Evolutionary conservation across 2,329 filamentous ascomycete genomes (phyloP), one percentile per base, ranked within the genome.

Genomic region (Pseudonectria buxi): DNA sequence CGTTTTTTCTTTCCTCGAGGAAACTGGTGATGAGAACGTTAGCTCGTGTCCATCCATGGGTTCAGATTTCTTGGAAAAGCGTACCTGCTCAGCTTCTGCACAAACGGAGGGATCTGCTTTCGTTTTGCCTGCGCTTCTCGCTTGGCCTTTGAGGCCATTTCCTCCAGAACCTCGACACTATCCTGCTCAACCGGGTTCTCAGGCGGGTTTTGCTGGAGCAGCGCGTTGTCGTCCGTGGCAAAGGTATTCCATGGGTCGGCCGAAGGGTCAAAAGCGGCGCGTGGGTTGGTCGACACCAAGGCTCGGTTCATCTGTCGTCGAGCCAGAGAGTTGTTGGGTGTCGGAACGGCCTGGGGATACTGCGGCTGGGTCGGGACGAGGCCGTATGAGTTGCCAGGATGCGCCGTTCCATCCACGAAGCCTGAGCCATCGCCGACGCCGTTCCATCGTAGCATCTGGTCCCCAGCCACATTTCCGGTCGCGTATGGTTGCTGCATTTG

Each of bases 31-130:
- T 1, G 24, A n/a, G 4, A n/a, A 9, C 14, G 46, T 61, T 38
- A 61, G 53, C 33, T 32, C 36, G 16, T 10, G 24, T 27, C 12
- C n/a, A 22, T 11, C 24, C 9, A 12, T 7, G 11, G 16, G 13
- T 28, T 30, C 13, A n/a, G 22, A 33, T 33, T 29, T 10, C 11
- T 7, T 3, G 12, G 9, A 10, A 33, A 35, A 30, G 55, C 76
- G 65, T 68, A 94, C 90, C 90, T 96, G 78, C 88, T 94, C 36
- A 98, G 66, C 58, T 98, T 98, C 61, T 95, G 89, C 28, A 98
- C 89, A 68, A 98, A 98, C 0, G 92, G 90, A 1, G 92, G 90
- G 10, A 98, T 96, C 54, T 94, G 86, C 63, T 96, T 96, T 52
- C 89, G 74, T 62, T 95, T 96, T 12, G 82, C 75, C 57, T 89